Evolutionary conservation across 2,329 filamentous ascomycete species (phyloP).

Genomic region (Clonostachys byssicola): DNA sequence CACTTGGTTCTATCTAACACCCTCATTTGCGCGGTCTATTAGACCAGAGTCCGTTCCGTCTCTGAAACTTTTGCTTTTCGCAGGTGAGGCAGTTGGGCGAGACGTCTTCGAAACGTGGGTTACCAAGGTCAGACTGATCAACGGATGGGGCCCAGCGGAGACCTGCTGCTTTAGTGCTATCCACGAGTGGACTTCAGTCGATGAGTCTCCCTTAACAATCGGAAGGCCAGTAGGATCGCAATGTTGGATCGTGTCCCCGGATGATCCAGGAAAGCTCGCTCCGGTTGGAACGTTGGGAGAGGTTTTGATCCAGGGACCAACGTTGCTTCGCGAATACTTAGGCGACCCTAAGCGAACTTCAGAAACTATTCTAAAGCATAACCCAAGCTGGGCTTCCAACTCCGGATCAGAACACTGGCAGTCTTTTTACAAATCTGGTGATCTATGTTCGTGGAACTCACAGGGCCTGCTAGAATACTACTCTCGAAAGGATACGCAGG

Average conservation of each 20-base stretch:
- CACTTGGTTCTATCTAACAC: background rate
- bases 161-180: constrained; percentile 4
- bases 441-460: background rate
- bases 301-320: constrained; percentile 18
- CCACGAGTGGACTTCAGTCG: constrained; percentile 1
- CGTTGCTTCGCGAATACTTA: constrained; percentile 40
- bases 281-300: constrained; percentile 7
- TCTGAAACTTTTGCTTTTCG: constrained; percentile 3
- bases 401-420: background rate
- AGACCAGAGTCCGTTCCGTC: background rate
- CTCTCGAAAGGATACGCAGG: constrained; percentile 1
- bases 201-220: constrained; percentile 1
- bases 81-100: constrained; percentile 3
- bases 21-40: background rate
- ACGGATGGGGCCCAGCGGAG: constrained; percentile 6
- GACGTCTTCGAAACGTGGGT: constrained; percentile 5
- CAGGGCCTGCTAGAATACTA: background rate
- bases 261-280: constrained; percentile 1
- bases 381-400: background rate
- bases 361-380: constrained; percentile 1
- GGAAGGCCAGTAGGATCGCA: constrained; percentile 5
- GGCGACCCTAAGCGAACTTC: constrained; percentile 22
- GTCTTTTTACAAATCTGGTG: background rate
- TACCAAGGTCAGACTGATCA: constrained; percentile 2
- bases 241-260: constrained; percentile 4